Percentiles rank a stretch among this genome's conserved stretches.
phyloP scores from a whole-genome alignment of 495 filamentous ascomycete genomes.

The Penicillium canariense region DNA sequence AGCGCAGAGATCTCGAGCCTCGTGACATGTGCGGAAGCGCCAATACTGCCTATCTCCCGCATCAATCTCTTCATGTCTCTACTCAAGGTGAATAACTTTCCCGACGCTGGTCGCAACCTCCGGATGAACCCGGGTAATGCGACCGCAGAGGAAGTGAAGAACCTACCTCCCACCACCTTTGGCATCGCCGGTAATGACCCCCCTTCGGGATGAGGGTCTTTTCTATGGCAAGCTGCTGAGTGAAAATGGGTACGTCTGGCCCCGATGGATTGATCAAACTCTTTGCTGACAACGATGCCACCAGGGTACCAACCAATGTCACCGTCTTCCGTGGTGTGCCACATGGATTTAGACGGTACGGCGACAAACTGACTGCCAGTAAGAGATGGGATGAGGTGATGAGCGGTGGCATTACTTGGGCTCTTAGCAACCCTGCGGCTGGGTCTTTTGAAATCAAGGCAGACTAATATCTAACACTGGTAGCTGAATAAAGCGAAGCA shows the following conservation, averaged over 20 bases:
- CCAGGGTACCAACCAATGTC: conserved; percentile 41
- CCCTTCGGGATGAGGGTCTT: conserved; percentile 47
- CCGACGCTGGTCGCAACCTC: conserved; percentile 25
- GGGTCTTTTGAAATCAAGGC: conserved; percentile 35
- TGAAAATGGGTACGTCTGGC: conserved; percentile 42
- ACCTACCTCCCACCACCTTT: conserved; percentile 44
- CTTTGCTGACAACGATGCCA: neutral
- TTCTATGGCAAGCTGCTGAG: conserved; percentile 43
- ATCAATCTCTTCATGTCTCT: conserved; percentile 34
- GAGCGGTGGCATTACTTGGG: conserved; percentile 41
- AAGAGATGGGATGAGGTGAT: conserved; percentile 45
- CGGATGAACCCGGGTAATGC: conserved; percentile 42
- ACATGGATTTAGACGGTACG: conserved; percentile 45
- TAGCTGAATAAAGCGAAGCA: neutral
- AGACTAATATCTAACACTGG: conserved; percentile 12
- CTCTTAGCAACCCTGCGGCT: conserved; percentile 28
- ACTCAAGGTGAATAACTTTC: conserved; percentile 17
- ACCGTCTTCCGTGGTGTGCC: conserved; percentile 45
- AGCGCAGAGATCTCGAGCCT: conserved; percentile 36
- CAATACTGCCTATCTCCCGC: conserved; percentile 32
- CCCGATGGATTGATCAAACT: neutral
- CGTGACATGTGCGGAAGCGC: conserved; percentile 40
- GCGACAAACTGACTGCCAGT: conserved; percentile 30
- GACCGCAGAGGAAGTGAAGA: conserved; percentile 35
- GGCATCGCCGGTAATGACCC: conserved; percentile 47